These are phyloP conservation scores for Anthoceros angustus DNA, from an alignment of 225 moss, liverwort and hornwort species.

Conservation along the genomic window DNA sequence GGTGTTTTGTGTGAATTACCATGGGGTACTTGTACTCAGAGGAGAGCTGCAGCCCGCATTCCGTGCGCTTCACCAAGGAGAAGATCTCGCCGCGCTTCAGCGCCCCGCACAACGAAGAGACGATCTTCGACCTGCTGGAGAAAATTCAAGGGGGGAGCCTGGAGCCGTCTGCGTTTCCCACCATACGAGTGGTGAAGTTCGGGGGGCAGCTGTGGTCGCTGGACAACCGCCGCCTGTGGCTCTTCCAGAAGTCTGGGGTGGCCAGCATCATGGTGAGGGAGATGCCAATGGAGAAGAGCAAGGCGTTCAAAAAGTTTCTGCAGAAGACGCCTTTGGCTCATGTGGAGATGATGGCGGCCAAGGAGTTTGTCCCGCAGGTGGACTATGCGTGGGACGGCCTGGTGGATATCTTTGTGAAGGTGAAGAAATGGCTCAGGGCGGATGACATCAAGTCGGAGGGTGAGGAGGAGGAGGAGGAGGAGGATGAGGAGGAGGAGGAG, in stretches of 20 bases:
- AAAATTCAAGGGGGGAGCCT: background rate
- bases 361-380: slow-evolving; percentile 5
- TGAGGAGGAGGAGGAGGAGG: background rate
- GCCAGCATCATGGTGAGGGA: slow-evolving; percentile 1
- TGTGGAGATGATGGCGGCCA: slow-evolving; percentile 3
- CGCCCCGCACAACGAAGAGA: slow-evolving; percentile 3
- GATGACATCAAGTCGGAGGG: slow-evolving; percentile 1
- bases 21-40: background rate
- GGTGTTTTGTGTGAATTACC: no score
- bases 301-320: slow-evolving; percentile 5
- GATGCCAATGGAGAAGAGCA: background rate
- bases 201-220: slow-evolving; percentile 4
- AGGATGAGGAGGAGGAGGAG: background rate
- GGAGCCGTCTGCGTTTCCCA: background rate
- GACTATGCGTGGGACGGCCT: slow-evolving; percentile 1
- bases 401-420: background rate
- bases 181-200: slow-evolving; percentile 3
- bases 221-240: slow-evolving; percentile 6
- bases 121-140: slow-evolving; percentile 3
- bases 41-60: background rate
- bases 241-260: background rate
- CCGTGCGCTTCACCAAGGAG: background rate
- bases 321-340: background rate
- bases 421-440: background rate
- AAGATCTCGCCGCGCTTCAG: slow-evolving; percentile 4